These are phyloP conservation scores for Ramularia collo-cygni DNA, from an alignment of 2,329 filamentous ascomycete genomes.

Conservation along the genomic window DNA sequence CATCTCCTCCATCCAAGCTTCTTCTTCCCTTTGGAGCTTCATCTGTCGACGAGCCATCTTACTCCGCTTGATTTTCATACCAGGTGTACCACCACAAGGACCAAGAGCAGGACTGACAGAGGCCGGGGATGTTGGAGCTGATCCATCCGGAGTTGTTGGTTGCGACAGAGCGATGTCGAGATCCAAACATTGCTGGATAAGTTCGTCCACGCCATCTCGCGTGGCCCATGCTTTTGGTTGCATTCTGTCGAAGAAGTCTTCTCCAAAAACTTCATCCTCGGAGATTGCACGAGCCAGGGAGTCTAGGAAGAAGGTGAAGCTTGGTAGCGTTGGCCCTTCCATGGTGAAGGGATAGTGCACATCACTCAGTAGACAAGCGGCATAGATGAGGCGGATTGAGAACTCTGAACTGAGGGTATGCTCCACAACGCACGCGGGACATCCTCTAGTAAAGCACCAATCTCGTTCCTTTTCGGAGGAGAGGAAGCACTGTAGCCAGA, in stretches of 20 bases:
- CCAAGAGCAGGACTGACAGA: constrained; percentile 19
- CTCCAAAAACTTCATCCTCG: constrained; percentile 40
- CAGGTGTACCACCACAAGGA: constrained; percentile 23
- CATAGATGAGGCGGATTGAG: constrained; percentile 41
- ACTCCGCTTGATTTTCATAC: constrained; percentile 33
- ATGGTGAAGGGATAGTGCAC: constrained; percentile 32
- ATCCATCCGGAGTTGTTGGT: constrained; percentile 19
- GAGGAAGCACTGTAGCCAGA: constrained; percentile 54
- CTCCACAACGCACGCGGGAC: constrained; percentile 44
- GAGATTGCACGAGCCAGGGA: constrained; percentile 35
- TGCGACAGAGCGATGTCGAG: constrained; percentile 29
- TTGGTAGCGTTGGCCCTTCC: constrained; percentile 29
- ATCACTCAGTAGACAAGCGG: constrained; percentile 42
- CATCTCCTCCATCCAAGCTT: constrained; percentile 36
- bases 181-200: constrained; percentile 42
- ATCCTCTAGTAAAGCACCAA: constrained; percentile 51
- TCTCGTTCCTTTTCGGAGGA: constrained; percentile 45
- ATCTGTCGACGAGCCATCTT: constrained; percentile 42
- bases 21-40: constrained; percentile 38
- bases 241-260: constrained; percentile 38
- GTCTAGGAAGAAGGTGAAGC: constrained; percentile 36
- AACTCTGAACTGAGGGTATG: constrained; percentile 42
- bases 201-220: constrained; percentile 38
- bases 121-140: constrained; percentile 17
- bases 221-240: constrained; percentile 38